Evolutionary conservation across 306 rosid species (phyloP).

Genomic region (Leucaena leucocephala): DNA sequence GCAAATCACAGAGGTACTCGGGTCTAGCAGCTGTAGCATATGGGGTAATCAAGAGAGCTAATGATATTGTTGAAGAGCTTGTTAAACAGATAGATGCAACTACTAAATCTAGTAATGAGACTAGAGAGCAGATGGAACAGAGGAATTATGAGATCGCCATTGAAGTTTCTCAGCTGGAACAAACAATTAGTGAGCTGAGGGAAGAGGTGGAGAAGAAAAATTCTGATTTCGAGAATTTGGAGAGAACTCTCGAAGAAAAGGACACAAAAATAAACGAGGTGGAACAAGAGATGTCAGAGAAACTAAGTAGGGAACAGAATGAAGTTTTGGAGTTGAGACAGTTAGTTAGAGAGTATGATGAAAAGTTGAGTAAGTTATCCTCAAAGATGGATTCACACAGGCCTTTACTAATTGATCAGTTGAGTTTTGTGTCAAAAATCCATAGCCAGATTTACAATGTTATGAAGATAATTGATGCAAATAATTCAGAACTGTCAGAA

Average conservation of each 20-base stretch:
- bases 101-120: slow-evolving; percentile 71
- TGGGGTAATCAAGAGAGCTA: slow-evolving; percentile 86
- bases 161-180: slow-evolving; percentile 95
- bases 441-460: slow-evolving; percentile 74
- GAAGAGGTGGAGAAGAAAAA: slow-evolving; percentile 73
- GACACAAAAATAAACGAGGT: slow-evolving; percentile 58
- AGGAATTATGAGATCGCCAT: slow-evolving; percentile 96
- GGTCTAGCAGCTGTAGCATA: slow-evolving; percentile 81
- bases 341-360: slow-evolving; percentile 64
- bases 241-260: slow-evolving; percentile 59
- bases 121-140: slow-evolving; percentile 90
- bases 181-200: slow-evolving; percentile 73
- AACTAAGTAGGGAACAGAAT: slow-evolving; percentile 53
- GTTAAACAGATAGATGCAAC: slow-evolving; percentile 73
- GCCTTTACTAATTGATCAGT: slow-evolving; percentile 79
- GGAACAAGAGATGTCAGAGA: slow-evolving; percentile 56
- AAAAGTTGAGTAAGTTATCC: slow-evolving; percentile 59
- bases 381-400: slow-evolving; percentile 60
- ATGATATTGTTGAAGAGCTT: slow-evolving; percentile 93
- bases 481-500: slow-evolving; percentile 69
- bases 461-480: slow-evolving; percentile 58
- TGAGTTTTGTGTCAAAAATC: slow-evolving; percentile 73
- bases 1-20: slow-evolving; percentile 74
- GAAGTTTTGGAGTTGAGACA: slow-evolving; percentile 68
- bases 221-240: slow-evolving; percentile 60